These are phyloP conservation scores for Albophoma yamanashiensis DNA, from an alignment of 2,329 filamentous ascomycete species.

Conservation along the genomic window DNA sequence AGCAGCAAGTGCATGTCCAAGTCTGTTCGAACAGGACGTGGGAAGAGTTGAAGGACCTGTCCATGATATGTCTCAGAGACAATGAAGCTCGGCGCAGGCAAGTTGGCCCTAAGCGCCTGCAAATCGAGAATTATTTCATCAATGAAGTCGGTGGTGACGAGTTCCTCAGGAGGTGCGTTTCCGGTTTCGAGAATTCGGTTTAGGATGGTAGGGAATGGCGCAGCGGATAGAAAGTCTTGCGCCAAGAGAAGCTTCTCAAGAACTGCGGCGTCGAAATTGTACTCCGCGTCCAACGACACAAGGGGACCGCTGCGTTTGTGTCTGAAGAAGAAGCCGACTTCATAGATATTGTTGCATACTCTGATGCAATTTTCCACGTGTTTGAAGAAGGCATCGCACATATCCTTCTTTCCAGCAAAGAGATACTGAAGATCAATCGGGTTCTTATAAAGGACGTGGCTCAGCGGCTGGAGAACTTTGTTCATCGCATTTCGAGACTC, in stretches of 20 bases:
- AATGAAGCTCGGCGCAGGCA: constrained; percentile 19
- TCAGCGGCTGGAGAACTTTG: constrained; percentile 12
- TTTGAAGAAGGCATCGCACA: constrained; percentile 9
- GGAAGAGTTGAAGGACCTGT: constrained; percentile 12
- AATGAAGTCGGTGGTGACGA: constrained; percentile 13
- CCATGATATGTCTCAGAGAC: constrained; percentile 12
- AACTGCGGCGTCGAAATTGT: constrained; percentile 7
- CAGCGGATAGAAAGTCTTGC: constrained; percentile 14
- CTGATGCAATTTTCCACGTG: constrained; percentile 9
- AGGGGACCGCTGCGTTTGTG: constrained; percentile 11
- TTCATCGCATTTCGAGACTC: constrained; percentile 13
- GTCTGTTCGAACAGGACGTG: constrained; percentile 7
- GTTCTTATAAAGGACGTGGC: constrained; percentile 10
- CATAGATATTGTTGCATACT: constrained; percentile 14
- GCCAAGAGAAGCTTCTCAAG: constrained; percentile 9
- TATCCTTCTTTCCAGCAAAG: constrained; percentile 7
- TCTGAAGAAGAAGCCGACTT: constrained; percentile 16
- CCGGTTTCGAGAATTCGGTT: constrained; percentile 10
- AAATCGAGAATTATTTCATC: constrained; percentile 17
- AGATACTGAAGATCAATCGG: constrained; percentile 8
- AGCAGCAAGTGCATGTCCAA: constrained; percentile 7
- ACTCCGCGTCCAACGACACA: constrained; percentile 14
- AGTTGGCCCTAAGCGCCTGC: constrained; percentile 13
- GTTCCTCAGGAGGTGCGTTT: background rate
- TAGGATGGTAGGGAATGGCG: constrained; percentile 14